Base-by-base conservation (phyloP, 2,329 filamentous ascomycete genomes). In the Paraphaeosphaeria minitans region DNA sequence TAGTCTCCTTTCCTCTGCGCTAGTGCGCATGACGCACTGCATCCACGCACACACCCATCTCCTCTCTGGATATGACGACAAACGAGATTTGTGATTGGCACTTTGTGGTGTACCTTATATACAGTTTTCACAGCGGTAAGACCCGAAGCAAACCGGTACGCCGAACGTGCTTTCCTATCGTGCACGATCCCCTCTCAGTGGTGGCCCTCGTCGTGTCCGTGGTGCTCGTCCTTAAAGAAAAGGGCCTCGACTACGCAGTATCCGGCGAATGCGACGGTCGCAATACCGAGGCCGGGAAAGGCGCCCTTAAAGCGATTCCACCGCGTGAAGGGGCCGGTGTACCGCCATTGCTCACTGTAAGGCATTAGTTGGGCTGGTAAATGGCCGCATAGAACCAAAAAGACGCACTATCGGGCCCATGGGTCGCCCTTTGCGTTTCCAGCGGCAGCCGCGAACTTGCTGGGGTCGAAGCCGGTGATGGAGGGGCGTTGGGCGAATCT, bases 241-340 rank as follows among this genome's bases (percentile, higher is more conserved):
- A 96, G 80, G 78, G 95, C 87, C 82, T 99, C 95, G 79, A 92
- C 96, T 60, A 86, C 87, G 78, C 93, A 92, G 82, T 99, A 99
- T 63, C 83, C 89, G 51, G 89, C 87, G 78, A 99, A 99, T 47
- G 94, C 93, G 60, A 95, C 93, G 5, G 90, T 90, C 33, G 93
- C 95, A 69, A 94, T 96, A 65, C 95, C 95, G 70, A 99, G 84
- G 61, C 95, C 95, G 39, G 95, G 95, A 76, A 99, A 92, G 64
- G 87, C 83, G 72, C 85, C 83, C 82, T 89, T 93, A 83, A 97
- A 95, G 70, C 95, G 90, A 82, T 97, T 96, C 81, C 84, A 90
- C 70, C 94, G 87, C 66, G 89, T 89, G 83, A 97, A 98, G 55
- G 87, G 89, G 64, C 94, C 95, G 37, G 85, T 88, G 83, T 97